phyloP scores from a whole-genome alignment of 225 moss, liverwort and hornwort species.

The Thuidium tamariscinum region DNA sequence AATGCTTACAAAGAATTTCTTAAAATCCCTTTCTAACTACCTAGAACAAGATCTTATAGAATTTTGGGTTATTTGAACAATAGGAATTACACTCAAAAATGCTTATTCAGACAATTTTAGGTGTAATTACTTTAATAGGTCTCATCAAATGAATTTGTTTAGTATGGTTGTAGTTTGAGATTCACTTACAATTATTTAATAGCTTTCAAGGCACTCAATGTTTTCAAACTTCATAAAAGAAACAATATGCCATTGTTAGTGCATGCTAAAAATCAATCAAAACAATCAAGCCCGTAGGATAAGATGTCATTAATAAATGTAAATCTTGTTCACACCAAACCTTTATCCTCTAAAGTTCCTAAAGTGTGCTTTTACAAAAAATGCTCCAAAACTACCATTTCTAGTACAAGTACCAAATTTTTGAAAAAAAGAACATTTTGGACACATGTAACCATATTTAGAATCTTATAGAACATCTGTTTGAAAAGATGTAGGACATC shows the following conservation, averaged over 20 bases:
- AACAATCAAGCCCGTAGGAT: rapidly evolving
- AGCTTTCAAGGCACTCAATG: background rate
- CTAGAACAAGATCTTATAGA: background rate
- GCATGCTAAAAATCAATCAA: too few relatives aligned
- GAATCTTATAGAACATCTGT: too few relatives aligned
- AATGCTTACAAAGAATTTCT: too few relatives aligned
- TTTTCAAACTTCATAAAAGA: background rate
- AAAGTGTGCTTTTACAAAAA: too few relatives aligned
- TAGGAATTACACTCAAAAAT: background rate
- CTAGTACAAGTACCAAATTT: too few relatives aligned
- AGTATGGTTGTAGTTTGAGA: background rate
- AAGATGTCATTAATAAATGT: background rate
- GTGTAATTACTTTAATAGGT: rapidly evolving
- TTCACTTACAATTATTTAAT: background rate
- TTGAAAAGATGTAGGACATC: too few relatives aligned
- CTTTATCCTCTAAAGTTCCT: too few relatives aligned
- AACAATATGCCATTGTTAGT: background rate
- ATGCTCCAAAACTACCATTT: too few relatives aligned
- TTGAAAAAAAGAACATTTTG: too few relatives aligned
- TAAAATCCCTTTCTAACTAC: background rate
- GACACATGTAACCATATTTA: too few relatives aligned
- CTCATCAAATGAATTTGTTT: background rate
- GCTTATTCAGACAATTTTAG: background rate
- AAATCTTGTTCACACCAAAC: too few relatives aligned
- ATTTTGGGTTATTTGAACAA: background rate